These are phyloP conservation scores for Globomyces sp. DNA, from an alignment of 371 early-diverging fungal genomes.

Conservation along the genomic window DNA sequence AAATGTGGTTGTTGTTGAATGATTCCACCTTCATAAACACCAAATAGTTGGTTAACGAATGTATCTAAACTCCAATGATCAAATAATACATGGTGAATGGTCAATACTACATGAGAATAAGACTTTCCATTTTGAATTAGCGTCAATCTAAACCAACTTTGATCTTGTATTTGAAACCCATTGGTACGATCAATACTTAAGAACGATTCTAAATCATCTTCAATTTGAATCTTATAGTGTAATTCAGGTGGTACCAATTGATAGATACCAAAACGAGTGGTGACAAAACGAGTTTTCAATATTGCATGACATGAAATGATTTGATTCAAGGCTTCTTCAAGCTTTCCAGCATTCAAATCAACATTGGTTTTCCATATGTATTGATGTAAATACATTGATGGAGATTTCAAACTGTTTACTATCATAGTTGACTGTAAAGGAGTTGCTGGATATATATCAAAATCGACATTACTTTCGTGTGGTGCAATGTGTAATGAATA, in stretches of 20 bases:
- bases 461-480: too few species aligned
- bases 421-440: conserved; percentile 21
- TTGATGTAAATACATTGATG: conserved; percentile 13
- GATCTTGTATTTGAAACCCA: not conserved
- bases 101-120: conserved; percentile 20
- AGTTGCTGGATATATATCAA: conserved; percentile 21
- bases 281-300: conserved; percentile 13
- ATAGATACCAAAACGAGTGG: conserved; percentile 4
- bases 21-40: not conserved
- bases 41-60: conserved; percentile 21
- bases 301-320: conserved; percentile 1
- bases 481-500: not conserved
- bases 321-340: not conserved
- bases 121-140: not conserved
- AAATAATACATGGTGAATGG: conserved; percentile 38
- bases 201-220: not conserved
- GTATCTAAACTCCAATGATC: conserved; percentile 33
- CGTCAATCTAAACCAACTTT: conserved; percentile 9
- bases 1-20: conserved; percentile 14
- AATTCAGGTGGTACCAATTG: conserved; percentile 3
- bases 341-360: not conserved
- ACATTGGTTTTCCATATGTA: not conserved
- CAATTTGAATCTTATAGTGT: not conserved
- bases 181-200: not conserved
- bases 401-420: conserved; percentile 15